Base-by-base conservation (phyloP, 179 eudicot species). In the Nepenthes alata region DNA sequence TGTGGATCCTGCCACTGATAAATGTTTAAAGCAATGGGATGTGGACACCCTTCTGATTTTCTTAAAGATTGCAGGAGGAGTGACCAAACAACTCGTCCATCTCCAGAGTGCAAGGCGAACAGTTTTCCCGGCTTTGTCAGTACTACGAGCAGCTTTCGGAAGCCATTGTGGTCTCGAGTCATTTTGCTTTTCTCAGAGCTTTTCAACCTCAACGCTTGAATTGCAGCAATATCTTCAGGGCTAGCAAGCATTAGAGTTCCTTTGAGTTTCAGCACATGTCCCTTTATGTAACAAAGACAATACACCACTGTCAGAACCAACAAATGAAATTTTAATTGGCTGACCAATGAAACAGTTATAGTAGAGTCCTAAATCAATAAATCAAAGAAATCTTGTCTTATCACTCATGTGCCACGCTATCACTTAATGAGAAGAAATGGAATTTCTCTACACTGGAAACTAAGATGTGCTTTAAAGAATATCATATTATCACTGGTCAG, bases 1-100 rank as follows among this genome's bases (percentile, higher is more conserved):
- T 94, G 99, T 44, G 99, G 99, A 64, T 81, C 84, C 79, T 91
- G 99, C 99, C 99, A 94, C 62, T 78, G 91, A 66, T 85, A 84
- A 59, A 94, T 55, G 53, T 78, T 84, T 55, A 85, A 81, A 52
- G 85, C 91, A 60, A 61, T 73, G 9, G 99, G 97, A 67, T 39
- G 59, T 72, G 78, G 60, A 69, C 99, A 94, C 63, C 62, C 70
- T 60, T 81, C 85, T 57, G 99, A 80, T 75, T 79, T 80, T 35
- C 83, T 86, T 67, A 94, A 76, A 67, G 86, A 70, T 53, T 79
- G 78, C 63, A 94, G 69, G 59, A 84, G 72, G 35, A 67, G 75
- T 47, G 99, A 91, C 99, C 99, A 94, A 66, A 94, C 87, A 72
- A 94, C 75, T 57, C 84, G 80, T 14, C 99, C 99, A 77, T 94